Base-by-base conservation (phyloP, 164 flowering plant species). In the Stephania yunnanensis region DNA sequence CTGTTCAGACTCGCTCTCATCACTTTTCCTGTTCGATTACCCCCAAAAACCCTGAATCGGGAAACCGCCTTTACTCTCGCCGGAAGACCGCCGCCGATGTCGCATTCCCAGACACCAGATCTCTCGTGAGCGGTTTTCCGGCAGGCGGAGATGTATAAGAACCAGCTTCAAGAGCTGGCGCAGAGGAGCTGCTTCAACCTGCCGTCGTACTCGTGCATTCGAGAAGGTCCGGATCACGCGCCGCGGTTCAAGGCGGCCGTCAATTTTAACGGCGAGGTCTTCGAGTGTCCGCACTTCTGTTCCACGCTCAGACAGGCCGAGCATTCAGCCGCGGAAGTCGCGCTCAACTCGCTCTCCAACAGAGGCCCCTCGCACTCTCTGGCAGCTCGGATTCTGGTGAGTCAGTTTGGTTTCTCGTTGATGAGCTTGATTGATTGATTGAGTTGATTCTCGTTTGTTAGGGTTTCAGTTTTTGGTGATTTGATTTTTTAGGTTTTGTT, bases 201-300 rank as follows among this genome's bases (percentile, higher is more conserved):
- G 6, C 99, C 99, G 2, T 90, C 96, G 1, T 95, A 95, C 80
- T 83, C 93, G 10, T 93, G 97, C 81, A 83, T 92, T 45, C 74
- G 99, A 76, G 98, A 95, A 84, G 99, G 99, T 44, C 99, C 99
- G 0, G 99, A 95, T 85, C 99, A 95, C 86, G 98, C 99, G 82
- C 99, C 99, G 46, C 77, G 99, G 52, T 95, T 95, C 84, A 95
- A 93, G 84, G 93, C 98, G 42, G 80, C 89, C 74, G 99, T 95
- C 42, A 95, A 90, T 81, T 95, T 95, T 74, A 93, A 91, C 79
- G 97, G 98, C 69, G 99, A 95, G 86, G 77, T 82, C 79, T 95
- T 95, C 75, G 99, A 93, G 81, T 86, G 94, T 77, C 97, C 96
- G 36, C 82, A 82, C 76, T 93, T 85, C 81, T 92, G 90, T 81